phyloP scores from a whole-genome alignment of 164 flowering plant genomes.

The Kalanchoe fedtschenkoi region DNA sequence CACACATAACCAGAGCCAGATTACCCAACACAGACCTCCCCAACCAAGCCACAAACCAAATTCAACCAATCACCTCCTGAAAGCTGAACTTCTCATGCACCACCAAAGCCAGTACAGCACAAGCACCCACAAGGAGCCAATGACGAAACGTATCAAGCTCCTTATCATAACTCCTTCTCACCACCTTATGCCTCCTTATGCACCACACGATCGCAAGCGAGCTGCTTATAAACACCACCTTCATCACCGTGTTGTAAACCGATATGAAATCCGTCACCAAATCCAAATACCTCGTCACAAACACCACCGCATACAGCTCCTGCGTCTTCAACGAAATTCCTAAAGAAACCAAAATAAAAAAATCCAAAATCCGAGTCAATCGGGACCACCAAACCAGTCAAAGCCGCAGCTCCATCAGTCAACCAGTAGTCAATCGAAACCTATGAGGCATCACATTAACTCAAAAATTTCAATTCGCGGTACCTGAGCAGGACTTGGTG shows the following conservation, averaged over 20 bases:
- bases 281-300: slow-evolving; percentile 81
- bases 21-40: neutral
- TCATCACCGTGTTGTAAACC: slow-evolving; percentile 74
- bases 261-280: slow-evolving; percentile 66
- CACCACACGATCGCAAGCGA: slow-evolving; percentile 94
- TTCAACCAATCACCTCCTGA: slow-evolving; percentile 49
- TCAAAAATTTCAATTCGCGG: too few species aligned
- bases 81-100: slow-evolving; percentile 61
- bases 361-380: slow-evolving; percentile 11
- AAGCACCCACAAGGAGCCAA: slow-evolving; percentile 56
- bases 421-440: neutral
- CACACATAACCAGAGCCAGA: neutral
- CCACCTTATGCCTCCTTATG: slow-evolving; percentile 78
- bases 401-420: neutral
- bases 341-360: slow-evolving; percentile 23
- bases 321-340: slow-evolving; percentile 96
- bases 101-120: slow-evolving; percentile 48
- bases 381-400: neutral
- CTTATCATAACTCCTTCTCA: slow-evolving; percentile 76
- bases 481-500: slow-evolving; percentile 48
- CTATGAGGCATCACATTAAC: neutral
- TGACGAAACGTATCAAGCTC: slow-evolving; percentile 94
- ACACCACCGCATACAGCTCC: slow-evolving; percentile 82
- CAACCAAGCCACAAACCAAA: neutral
- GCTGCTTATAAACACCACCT: slow-evolving; percentile 83